Evolutionary conservation across 2,329 filamentous ascomycete species (phyloP).

Genomic region (Coleophoma eucalyptorum): DNA sequence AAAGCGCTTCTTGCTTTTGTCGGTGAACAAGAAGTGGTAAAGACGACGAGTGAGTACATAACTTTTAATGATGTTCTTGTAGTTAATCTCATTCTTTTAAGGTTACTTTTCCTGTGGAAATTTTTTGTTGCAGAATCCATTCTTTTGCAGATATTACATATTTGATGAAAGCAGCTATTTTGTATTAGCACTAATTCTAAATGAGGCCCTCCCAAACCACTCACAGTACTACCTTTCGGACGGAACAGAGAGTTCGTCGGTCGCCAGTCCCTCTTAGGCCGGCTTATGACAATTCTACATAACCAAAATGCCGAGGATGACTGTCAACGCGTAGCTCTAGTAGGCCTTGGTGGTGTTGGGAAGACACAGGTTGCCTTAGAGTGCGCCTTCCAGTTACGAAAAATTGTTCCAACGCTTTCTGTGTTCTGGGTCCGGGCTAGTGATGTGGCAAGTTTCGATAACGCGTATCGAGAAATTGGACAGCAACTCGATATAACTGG

Average conservation of each 20-base stretch:
- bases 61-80: background rate
- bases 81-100: background rate
- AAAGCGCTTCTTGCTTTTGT: slow-evolving; percentile 18
- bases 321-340: slow-evolving; percentile 1
- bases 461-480: background rate
- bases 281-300: background rate
- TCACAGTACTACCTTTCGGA: background rate
- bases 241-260: background rate
- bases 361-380: slow-evolving; percentile 5
- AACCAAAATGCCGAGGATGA: background rate
- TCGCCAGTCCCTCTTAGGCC: background rate
- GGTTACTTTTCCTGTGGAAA: background rate
- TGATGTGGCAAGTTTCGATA: background rate
- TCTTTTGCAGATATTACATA: background rate
- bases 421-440: background rate
- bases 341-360: slow-evolving; percentile 5
- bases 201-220: background rate
- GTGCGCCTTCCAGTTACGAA: background rate
- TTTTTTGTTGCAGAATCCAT: background rate
- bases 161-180: background rate
- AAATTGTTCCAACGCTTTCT: background rate
- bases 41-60: background rate
- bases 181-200: background rate
- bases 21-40: slow-evolving; percentile 9
- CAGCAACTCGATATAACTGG: background rate